Evolutionary conservation across 129 eudicot genomes (phyloP), one percentile per base, ranked within the genome.

Genomic region (Centrapalus pauciflorus): DNA sequence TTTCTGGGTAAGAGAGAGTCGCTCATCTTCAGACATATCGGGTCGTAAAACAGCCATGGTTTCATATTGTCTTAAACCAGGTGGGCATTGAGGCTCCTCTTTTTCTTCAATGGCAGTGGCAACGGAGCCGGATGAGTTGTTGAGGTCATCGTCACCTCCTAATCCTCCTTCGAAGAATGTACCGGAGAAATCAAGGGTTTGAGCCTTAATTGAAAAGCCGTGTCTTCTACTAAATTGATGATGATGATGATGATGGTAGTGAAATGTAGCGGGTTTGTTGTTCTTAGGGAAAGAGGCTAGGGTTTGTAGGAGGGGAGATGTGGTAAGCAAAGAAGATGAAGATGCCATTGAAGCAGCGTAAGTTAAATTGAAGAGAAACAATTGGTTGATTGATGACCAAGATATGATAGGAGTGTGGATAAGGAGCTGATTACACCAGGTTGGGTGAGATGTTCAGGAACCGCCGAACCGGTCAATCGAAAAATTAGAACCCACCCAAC

Each of bases 11-110:
- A 83, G 85, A 61, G 96, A 64, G 8, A 88, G 83, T 3, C 98
- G 81, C 60, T 92, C 96, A 70, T 88, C 98, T 69, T 92, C 98
- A 48, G 98, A 83, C 96, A 92, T 79, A 50, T 88, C 95, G 19
- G 96, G 98, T 66, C 95, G 79, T 5, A 92, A 71, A 60, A 91
- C 96, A 1, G 83, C 88, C 97, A 91, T 91, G 3, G 94, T 83
- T 69, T 91, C 97, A 67, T 91, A 91, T 55, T 77, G 85, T 6
- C 94, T 72, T 23, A 91, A 80, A 23, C 97, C 97, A 9, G 97
- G 97, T 8, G 97, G 97, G 77, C 96, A 91, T 17, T 81, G 94
- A 23, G 75, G 78, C 81, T 91, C 97, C 75, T 83, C 96, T 70
- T 85, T 91, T 6, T 85, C 94, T 64, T 87, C 96, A 50, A 72